Percentiles rank a stretch among this genome's conserved stretches.
Evolutionary conservation across 768 basidiomycete species (phyloP).

Genomic region (Tylopilus sp.): DNA sequence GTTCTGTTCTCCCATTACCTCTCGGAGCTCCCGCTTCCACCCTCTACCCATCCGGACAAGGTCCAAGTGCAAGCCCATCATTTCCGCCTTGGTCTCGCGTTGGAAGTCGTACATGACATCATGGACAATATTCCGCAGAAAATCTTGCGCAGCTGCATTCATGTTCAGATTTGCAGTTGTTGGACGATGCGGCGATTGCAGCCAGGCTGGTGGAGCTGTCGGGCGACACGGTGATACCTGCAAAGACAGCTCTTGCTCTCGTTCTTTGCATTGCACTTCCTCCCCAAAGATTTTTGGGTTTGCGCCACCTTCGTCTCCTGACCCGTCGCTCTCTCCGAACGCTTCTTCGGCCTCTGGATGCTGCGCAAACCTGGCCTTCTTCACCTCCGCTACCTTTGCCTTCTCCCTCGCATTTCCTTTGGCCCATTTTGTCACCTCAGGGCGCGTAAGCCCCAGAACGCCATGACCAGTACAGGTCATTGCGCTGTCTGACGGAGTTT

Average conservation of each 20-base stretch:
- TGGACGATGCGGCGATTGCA: slow-evolving; percentile 38
- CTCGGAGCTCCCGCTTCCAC: slow-evolving; percentile 63
- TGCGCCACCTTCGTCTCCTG: not conserved
- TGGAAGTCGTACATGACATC: slow-evolving; percentile 76
- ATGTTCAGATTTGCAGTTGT: slow-evolving; percentile 22
- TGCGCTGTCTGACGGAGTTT: slow-evolving; percentile 3
- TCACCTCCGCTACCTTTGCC: slow-evolving; percentile 27
- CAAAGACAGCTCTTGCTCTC: slow-evolving; percentile 41
- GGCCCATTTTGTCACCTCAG: slow-evolving; percentile 54
- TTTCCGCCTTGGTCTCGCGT: slow-evolving; percentile 64
- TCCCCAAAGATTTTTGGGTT: not conserved
- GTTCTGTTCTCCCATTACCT: slow-evolving; percentile 57
- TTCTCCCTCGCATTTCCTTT: slow-evolving; percentile 34
- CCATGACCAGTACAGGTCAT: slow-evolving; percentile 15
- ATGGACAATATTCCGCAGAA: slow-evolving; percentile 60
- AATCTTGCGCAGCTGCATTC: slow-evolving; percentile 44
- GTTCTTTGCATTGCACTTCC: slow-evolving; percentile 19
- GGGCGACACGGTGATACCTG: slow-evolving; percentile 58
- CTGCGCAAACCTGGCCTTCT: slow-evolving; percentile 46
- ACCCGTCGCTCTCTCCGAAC: slow-evolving; percentile 15
- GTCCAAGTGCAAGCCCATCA: slow-evolving; percentile 73
- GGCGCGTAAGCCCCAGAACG: slow-evolving; percentile 47
- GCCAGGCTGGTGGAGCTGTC: slow-evolving; percentile 34
- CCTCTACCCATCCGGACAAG: slow-evolving; percentile 65
- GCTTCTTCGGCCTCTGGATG: slow-evolving; percentile 25